These are phyloP conservation scores for Entophlyctis luteolus DNA, from an alignment of 192 early-diverging fungal genomes.

Conservation along the genomic window DNA sequence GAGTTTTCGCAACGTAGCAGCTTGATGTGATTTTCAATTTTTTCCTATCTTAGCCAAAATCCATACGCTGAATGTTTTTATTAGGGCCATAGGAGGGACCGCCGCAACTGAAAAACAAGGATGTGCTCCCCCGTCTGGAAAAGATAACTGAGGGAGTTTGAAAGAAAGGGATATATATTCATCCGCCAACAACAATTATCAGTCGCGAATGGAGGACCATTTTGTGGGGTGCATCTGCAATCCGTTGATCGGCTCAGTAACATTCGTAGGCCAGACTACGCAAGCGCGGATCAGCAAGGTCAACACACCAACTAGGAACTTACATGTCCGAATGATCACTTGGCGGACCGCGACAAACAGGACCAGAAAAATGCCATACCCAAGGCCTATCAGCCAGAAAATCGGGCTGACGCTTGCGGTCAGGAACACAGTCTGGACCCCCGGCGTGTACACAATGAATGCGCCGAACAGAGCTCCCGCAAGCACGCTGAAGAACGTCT, in stretches of 20 bases:
- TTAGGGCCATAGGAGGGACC: too few species aligned
- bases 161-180: too few species aligned
- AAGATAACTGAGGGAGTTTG: too few species aligned
- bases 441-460: slow-evolving; percentile 50
- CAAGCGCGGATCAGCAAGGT: too few species aligned
- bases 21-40: too few species aligned
- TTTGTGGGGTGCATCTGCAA: too few species aligned
- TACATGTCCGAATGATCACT: background rate
- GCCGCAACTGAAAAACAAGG: too few species aligned
- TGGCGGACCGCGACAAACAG: background rate
- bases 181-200: too few species aligned
- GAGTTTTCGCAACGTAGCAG: too few species aligned
- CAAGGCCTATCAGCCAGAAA: slow-evolving; percentile 79
- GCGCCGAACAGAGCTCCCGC: slow-evolving; percentile 48
- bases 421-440: slow-evolving; percentile 38
- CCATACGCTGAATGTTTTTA: too few species aligned
- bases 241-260: slow-evolving; percentile 66
- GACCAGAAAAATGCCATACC: slow-evolving; percentile 17
- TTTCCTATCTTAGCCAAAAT: too few species aligned
- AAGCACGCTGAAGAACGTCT: slow-evolving; percentile 38
- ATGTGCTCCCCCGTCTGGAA: too few species aligned
- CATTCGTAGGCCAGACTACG: slow-evolving; percentile 70
- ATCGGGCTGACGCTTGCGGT: slow-evolving; percentile 64
- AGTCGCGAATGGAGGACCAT: slow-evolving; percentile 30
- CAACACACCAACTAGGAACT: slow-evolving; percentile 52